phyloP scores from a whole-genome alignment of 306 rosid species.

The Inga laurina region DNA sequence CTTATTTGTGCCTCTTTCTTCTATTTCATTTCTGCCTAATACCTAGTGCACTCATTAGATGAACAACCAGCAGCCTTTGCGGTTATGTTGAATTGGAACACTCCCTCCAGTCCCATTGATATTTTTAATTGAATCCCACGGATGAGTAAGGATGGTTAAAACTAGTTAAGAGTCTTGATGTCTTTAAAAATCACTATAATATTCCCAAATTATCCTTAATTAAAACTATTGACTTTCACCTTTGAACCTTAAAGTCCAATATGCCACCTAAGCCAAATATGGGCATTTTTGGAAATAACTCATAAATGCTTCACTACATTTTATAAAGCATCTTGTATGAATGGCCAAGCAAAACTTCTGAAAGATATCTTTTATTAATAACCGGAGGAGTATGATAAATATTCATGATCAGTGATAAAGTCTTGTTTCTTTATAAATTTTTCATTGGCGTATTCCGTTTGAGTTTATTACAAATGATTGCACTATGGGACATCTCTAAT shows the following conservation, averaged over 20 bases:
- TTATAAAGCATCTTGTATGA: neutral
- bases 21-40: conserved; percentile 9
- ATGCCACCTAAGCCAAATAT: neutral
- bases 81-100: neutral
- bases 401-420: neutral
- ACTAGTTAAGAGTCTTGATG: too few relatives aligned
- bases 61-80: conserved; percentile 4
- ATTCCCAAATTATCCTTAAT: neutral
- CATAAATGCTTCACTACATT: neutral
- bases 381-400: neutral
- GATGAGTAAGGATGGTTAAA: too few relatives aligned
- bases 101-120: neutral
- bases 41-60: neutral
- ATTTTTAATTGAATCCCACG: neutral
- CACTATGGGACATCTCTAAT: neutral
- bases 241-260: neutral
- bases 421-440: conserved; percentile 1
- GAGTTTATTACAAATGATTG: neutral
- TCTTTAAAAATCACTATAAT: too few relatives aligned
- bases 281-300: neutral
- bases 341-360: neutral
- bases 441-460: neutral
- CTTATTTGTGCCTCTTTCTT: neutral
- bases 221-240: neutral
- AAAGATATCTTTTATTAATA: too few relatives aligned